Evolutionary conservation across 1,284 basidiomycete species (phyloP).

Genomic region (Ustilago esculenta): DNA sequence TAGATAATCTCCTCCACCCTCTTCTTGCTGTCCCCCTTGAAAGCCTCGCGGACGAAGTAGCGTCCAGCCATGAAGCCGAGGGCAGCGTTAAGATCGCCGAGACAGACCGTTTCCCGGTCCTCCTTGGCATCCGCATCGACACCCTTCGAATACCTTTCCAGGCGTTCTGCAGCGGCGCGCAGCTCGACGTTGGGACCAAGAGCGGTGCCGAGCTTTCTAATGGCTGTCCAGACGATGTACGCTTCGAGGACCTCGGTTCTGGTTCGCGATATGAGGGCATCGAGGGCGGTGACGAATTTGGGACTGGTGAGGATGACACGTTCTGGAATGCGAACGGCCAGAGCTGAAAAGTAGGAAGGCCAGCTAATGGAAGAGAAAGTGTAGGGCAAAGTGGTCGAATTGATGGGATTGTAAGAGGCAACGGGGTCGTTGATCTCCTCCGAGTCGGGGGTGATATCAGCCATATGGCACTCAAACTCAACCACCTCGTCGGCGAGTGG

Average conservation of each 20-base stretch:
- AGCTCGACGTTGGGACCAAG: constrained; percentile 67
- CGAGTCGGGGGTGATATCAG: constrained; percentile 75
- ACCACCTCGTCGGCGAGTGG: constrained; percentile 80
- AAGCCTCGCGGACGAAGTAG: constrained; percentile 85
- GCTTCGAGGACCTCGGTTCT: constrained; percentile 80
- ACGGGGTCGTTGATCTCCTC: constrained; percentile 77
- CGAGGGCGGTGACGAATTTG: constrained; percentile 78
- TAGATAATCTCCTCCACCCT: constrained; percentile 86
- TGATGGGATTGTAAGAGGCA: constrained; percentile 85
- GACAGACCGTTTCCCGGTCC: constrained; percentile 77
- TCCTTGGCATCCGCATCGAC: constrained; percentile 86
- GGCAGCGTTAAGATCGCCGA: constrained; percentile 68
- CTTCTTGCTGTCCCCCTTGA: constrained; percentile 80
- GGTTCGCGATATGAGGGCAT: constrained; percentile 77
- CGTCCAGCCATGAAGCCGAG: constrained; percentile 71
- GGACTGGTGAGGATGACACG: constrained; percentile 83
- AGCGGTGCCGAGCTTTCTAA: constrained; percentile 54
- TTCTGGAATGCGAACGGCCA: constrained; percentile 72
- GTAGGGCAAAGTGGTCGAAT: constrained; percentile 73
- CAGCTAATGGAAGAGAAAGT: constrained; percentile 81
- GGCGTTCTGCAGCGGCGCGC: constrained; percentile 69
- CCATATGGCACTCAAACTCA: constrained; percentile 82
- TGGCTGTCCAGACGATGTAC: constrained; percentile 74
- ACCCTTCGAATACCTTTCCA: constrained; percentile 79
- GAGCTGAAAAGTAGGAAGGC: constrained; percentile 82